Evolutionary conservation across 2,329 filamentous ascomycete genomes (phyloP).

Genomic region (Fusarium buharicum): DNA sequence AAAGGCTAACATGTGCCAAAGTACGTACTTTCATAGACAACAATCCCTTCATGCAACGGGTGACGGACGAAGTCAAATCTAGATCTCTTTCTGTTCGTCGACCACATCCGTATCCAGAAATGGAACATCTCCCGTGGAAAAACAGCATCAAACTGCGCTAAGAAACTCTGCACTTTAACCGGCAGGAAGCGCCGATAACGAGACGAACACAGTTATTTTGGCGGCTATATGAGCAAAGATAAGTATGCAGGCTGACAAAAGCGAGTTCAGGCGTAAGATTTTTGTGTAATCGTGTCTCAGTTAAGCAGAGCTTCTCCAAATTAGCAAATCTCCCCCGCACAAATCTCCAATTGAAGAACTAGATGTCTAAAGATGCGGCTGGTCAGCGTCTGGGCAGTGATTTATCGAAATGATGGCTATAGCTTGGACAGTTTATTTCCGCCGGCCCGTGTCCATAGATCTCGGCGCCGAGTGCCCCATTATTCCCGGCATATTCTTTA

Average conservation of each 20-base stretch:
- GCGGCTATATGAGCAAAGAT: not conserved
- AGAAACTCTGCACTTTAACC: slow-evolving; percentile 19
- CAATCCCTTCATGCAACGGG: too few species aligned
- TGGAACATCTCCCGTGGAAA: slow-evolving; percentile 23
- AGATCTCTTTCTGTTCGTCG: not conserved
- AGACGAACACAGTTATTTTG: too few species aligned
- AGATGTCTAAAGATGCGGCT: not conserved
- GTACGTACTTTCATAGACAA: too few species aligned
- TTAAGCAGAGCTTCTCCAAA: not conserved
- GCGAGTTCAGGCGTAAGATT: too few species aligned
- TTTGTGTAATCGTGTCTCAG: not conserved
- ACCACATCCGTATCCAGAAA: slow-evolving; percentile 19
- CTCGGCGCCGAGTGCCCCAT: slow-evolving; percentile 2
- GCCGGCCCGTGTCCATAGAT: not conserved
- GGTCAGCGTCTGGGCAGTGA: not conserved
- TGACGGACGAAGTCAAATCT: not conserved
- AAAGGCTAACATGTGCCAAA: too few species aligned
- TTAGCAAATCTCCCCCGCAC: not conserved
- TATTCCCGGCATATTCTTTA: not conserved
- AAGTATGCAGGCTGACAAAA: not conserved
- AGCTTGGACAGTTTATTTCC: not conserved
- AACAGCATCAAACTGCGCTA: slow-evolving; percentile 6
- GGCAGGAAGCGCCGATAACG: slow-evolving; percentile 1
- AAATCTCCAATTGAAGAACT: too few species aligned
- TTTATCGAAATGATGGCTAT: not conserved